phyloP scores from a whole-genome alignment of 345 rosid species.

The Alliaria petiolata region DNA sequence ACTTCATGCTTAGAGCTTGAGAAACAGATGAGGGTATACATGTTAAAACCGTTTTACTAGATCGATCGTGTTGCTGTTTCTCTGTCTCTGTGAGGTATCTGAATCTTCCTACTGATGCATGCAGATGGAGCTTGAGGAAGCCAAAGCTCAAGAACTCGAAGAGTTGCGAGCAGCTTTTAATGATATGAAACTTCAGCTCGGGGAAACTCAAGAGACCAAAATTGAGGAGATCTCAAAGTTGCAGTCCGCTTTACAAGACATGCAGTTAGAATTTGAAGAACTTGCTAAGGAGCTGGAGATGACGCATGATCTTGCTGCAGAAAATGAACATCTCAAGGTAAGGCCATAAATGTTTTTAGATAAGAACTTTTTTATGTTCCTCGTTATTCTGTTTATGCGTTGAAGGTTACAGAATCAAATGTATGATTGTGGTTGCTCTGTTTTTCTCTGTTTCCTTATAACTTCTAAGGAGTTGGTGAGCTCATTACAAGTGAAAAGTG shows the following conservation, averaged over 20 bases:
- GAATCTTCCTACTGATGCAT: slow-evolving; percentile 32
- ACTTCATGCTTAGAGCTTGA: slow-evolving; percentile 40
- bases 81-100: slow-evolving; percentile 10
- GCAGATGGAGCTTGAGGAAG: slow-evolving; percentile 68
- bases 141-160: slow-evolving; percentile 36
- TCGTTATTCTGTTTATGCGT: no score
- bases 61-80: slow-evolving; percentile 3
- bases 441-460: slow-evolving; percentile 7
- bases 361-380: no score
- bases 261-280: slow-evolving; percentile 58
- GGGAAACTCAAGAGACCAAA: slow-evolving; percentile 58
- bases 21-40: slow-evolving; percentile 37
- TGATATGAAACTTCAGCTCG: slow-evolving; percentile 53
- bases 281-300: slow-evolving; percentile 59
- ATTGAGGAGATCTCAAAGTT: slow-evolving; percentile 45
- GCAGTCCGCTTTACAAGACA: slow-evolving; percentile 44
- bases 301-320: slow-evolving; percentile 60
- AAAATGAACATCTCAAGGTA: slow-evolving; percentile 89
- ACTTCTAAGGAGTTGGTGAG: slow-evolving; percentile 51
- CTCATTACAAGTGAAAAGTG: slow-evolving; percentile 64
- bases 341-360: no score
- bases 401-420: neutral
- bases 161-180: slow-evolving; percentile 35
- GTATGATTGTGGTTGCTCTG: neutral
- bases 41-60: neutral